Conservation (phyloP, 2,329 filamentous ascomycete genomes). For the Paramyrothecium roridum region DNA sequence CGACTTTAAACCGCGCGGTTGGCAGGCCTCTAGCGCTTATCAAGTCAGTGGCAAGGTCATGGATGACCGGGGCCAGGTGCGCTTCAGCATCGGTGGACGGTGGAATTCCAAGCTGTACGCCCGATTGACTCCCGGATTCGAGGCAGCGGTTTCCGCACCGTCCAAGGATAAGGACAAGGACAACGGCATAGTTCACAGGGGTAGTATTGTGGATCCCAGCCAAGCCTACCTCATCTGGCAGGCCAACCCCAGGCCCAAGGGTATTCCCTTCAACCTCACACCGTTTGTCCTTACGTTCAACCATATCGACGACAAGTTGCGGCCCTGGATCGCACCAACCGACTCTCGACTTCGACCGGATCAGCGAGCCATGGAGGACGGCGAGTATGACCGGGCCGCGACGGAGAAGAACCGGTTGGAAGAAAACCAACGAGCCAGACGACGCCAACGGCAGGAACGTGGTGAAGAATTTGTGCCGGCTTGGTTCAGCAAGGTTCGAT, state of each 20-base stretch:
- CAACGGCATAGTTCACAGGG: slow-evolving; percentile 34
- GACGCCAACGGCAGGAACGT: slow-evolving; percentile 67
- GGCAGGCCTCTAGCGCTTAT: slow-evolving; percentile 91
- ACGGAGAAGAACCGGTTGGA: slow-evolving; percentile 93
- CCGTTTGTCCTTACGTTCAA: slow-evolving; percentile 95
- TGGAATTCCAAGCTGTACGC: slow-evolving; percentile 99
- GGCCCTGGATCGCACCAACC: slow-evolving; percentile 78
- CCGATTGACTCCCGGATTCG: slow-evolving; percentile 85
- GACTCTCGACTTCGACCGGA: slow-evolving; percentile 92
- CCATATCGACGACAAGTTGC: slow-evolving; percentile 79
- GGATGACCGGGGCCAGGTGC: slow-evolving; percentile 73
- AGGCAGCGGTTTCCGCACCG: slow-evolving; percentile 64
- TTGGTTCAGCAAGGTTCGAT: slow-evolving; percentile 76
- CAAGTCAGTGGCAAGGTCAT: slow-evolving; percentile 84
- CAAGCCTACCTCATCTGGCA: slow-evolving; percentile 93
- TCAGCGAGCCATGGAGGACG: slow-evolving; percentile 97
- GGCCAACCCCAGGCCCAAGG: slow-evolving; percentile 73
- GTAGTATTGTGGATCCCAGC: slow-evolving; percentile 61
- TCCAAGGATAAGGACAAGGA: slow-evolving; percentile 35
- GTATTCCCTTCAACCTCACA: slow-evolving; percentile 95
- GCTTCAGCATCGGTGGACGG: slow-evolving; percentile 85
- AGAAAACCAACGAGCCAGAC: slow-evolving; percentile 78
- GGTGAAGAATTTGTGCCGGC: slow-evolving; percentile 81
- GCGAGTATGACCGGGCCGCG: slow-evolving; percentile 91
- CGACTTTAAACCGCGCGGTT: slow-evolving; percentile 93